These are phyloP conservation scores for Yarrowia sp. DNA, from an alignment of 805 yeast genomes.

Conservation along the genomic window DNA sequence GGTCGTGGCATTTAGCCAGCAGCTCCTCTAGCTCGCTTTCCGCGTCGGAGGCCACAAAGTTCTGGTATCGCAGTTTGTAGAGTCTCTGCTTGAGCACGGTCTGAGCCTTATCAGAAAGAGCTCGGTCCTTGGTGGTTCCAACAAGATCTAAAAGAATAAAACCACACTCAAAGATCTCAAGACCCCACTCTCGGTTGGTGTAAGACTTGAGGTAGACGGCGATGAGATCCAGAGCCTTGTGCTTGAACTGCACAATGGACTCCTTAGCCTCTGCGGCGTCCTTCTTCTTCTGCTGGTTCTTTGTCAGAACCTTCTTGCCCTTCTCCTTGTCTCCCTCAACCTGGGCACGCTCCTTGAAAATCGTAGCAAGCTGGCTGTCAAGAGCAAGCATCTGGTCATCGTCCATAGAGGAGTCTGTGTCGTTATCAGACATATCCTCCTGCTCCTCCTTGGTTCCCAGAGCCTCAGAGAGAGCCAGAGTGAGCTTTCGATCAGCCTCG, in stretches of 20 bases:
- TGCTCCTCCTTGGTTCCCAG: constrained; percentile 30
- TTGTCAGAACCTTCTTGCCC: constrained; percentile 44
- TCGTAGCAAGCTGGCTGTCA: constrained; percentile 76
- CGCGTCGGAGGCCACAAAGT: constrained; percentile 32
- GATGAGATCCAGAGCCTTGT: constrained; percentile 71
- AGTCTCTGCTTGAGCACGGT: constrained; percentile 62
- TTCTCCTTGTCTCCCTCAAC: constrained; percentile 57
- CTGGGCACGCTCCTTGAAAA: constrained; percentile 68
- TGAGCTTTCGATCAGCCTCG: constrained; percentile 42
- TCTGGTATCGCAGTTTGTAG: constrained; percentile 47
- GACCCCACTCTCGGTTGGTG: constrained; percentile 41
- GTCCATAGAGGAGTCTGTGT: constrained; percentile 70
- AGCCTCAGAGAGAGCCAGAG: constrained; percentile 39
- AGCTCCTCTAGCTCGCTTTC: constrained; percentile 29
- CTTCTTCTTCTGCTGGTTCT: constrained; percentile 43
- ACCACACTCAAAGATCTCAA: constrained; percentile 47
- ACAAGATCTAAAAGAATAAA: constrained; percentile 57
- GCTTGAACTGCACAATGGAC: constrained; percentile 74
- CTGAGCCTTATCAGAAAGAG: constrained; percentile 71
- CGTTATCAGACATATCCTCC: constrained; percentile 35
- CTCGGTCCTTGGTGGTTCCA: constrained; percentile 63
- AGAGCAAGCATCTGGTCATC: constrained; percentile 96
- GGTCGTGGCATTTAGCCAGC: constrained; percentile 40
- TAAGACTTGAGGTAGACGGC: constrained; percentile 53
- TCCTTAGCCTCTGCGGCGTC: constrained; percentile 79